Evolutionary conservation across 352 stramenopile genomes (phyloP).

Genomic region (Aphanomyces stellatus): DNA sequence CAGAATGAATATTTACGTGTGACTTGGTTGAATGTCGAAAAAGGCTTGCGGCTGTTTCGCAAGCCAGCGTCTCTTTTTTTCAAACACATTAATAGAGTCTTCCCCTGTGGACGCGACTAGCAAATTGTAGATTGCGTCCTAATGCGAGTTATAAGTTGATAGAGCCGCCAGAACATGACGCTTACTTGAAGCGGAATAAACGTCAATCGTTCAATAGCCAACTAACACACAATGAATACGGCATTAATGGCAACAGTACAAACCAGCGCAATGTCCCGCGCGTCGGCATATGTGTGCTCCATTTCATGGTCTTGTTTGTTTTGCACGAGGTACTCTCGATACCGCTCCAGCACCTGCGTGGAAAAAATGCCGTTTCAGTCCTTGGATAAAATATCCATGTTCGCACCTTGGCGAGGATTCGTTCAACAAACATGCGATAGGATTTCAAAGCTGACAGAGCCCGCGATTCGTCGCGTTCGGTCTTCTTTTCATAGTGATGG

Average conservation of each 20-base stretch:
- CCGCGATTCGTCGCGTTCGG: slow-evolving; percentile 33
- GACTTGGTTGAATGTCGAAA: slow-evolving; percentile 45
- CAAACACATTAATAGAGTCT: slow-evolving; percentile 42
- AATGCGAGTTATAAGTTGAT: too few relatives aligned
- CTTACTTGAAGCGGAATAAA: slow-evolving; percentile 50
- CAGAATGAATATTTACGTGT: slow-evolving; percentile 21
- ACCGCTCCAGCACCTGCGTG: slow-evolving; percentile 16
- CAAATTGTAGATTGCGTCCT: slow-evolving; percentile 51
- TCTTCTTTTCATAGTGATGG: neutral
- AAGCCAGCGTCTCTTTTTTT: slow-evolving; percentile 40
- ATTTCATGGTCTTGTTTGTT: neutral
- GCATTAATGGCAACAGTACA: neutral
- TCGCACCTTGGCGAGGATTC: slow-evolving; percentile 35
- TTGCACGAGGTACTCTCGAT: slow-evolving; percentile 12
- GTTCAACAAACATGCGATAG: slow-evolving; percentile 68
- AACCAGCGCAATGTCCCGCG: slow-evolving; percentile 1
- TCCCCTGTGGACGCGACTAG: slow-evolving; percentile 30
- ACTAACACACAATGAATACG: neutral
- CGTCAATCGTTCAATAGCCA: slow-evolving; percentile 47
- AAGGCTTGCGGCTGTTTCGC: slow-evolving; percentile 38
- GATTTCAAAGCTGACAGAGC: slow-evolving; percentile 50
- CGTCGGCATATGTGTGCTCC: slow-evolving; percentile 2
- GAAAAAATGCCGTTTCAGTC: too few relatives aligned
- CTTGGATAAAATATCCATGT: too few relatives aligned
- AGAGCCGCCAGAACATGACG: neutral